Evolutionary conservation across 257 asterid genomes (phyloP).

Genomic region (Solanum peruvianum): DNA sequence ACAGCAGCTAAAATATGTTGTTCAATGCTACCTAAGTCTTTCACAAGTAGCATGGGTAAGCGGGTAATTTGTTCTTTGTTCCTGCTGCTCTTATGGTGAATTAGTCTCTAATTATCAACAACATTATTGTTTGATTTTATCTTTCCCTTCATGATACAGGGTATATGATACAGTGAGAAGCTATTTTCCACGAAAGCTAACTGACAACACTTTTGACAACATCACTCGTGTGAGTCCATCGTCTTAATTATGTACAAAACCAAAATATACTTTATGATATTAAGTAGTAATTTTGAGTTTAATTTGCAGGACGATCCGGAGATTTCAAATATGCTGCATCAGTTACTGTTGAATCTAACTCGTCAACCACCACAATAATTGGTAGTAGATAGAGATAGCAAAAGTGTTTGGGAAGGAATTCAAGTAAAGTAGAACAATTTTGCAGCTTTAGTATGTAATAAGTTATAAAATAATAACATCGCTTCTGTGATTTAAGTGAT

Average conservation of each 20-base stretch:
- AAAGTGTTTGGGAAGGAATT: background rate
- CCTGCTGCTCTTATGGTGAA: background rate
- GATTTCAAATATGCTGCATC: background rate
- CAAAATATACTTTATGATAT: too few relatives aligned
- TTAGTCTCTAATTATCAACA: background rate
- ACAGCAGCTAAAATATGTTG: background rate
- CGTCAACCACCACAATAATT: background rate
- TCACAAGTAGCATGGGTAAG: background rate
- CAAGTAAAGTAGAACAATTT: too few relatives aligned
- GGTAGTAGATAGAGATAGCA: background rate
- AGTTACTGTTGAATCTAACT: background rate
- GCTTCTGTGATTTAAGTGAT: too few relatives aligned
- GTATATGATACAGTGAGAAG: background rate
- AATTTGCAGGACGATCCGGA: background rate
- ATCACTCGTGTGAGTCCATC: background rate
- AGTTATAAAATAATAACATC: too few relatives aligned
- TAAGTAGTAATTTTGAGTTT: background rate
- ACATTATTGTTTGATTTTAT: background rate
- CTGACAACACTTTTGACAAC: background rate
- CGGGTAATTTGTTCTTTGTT: background rate
- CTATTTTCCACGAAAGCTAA: background rate
- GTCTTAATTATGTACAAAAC: too few relatives aligned
- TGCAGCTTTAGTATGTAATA: too few relatives aligned
- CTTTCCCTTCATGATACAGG: background rate
- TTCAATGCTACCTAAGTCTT: background rate